Percentiles rank a stretch among this genome's conserved stretches.
Evolutionary conservation across 371 early-diverging fungal genomes (phyloP).

Genomic region (Zychaea mexicana): DNA sequence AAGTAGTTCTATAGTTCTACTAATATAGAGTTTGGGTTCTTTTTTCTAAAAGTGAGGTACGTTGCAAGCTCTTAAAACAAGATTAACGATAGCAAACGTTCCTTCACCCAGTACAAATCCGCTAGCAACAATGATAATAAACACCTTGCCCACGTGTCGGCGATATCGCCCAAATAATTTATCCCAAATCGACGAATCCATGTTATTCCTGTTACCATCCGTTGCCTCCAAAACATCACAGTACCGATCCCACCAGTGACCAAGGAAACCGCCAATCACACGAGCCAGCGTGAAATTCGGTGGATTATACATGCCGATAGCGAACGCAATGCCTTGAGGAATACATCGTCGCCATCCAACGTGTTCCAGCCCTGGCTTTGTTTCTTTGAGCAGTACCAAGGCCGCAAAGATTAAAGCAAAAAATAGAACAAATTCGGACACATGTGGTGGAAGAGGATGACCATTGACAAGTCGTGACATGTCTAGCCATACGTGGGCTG

Average conservation of each 20-base stretch:
- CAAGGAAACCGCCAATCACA: constrained; percentile 66
- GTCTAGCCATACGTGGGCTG: constrained; percentile 82
- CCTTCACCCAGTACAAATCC: constrained; percentile 89
- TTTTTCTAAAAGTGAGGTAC: constrained; percentile 46
- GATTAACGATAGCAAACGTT: constrained; percentile 63
- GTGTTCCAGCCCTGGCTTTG: constrained; percentile 11
- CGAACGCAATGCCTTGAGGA: constrained; percentile 82
- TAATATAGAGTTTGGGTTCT: too few species aligned
- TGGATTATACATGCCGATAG: constrained; percentile 85
- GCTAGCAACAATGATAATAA: constrained; percentile 74
- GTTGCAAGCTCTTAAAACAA: constrained; percentile 46
- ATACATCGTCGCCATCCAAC: constrained; percentile 44
- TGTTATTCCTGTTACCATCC: too few species aligned
- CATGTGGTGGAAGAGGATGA: constrained; percentile 69
- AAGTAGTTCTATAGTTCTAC: too few species aligned
- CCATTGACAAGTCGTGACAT: constrained; percentile 84
- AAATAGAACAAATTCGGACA: constrained; percentile 55
- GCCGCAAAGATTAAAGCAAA: constrained; percentile 64
- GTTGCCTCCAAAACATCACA: constrained; percentile 27
- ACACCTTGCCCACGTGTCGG: constrained; percentile 48
- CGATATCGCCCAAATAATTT: constrained; percentile 28
- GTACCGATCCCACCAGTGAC: constrained; percentile 49
- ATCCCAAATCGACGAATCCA: not conserved
- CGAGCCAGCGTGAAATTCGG: constrained; percentile 81
- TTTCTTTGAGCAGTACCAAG: constrained; percentile 57